Percentiles rank a stretch among this genome's conserved stretches.
phyloP scores from a whole-genome alignment of 768 basidiomycete species.

The Ephemerocybe angulata region DNA sequence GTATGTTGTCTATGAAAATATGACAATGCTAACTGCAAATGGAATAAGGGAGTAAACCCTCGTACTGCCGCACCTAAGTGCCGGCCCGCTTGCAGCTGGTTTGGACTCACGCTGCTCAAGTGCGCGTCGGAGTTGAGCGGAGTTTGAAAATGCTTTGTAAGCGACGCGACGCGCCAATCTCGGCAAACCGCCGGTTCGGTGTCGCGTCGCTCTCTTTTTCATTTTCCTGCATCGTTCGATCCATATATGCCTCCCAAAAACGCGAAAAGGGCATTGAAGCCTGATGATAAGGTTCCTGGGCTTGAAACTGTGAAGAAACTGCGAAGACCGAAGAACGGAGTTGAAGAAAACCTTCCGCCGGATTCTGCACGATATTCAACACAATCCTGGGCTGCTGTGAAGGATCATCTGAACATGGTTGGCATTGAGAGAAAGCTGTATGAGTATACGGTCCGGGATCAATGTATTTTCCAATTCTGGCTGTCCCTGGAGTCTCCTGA shows the following conservation, averaged over 20 bases:
- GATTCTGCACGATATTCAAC: not conserved
- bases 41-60: not conserved
- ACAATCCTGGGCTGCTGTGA: not conserved
- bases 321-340: not conserved
- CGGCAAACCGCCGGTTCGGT: too few species aligned
- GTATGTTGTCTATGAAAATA: not conserved
- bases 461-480: slow-evolving; percentile 1
- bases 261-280: not conserved
- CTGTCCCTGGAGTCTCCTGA: not conserved
- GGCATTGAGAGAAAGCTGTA: not conserved
- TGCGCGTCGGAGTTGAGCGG: too few species aligned
- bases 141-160: too few species aligned
- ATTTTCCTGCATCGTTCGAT: not conserved
- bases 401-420: not conserved
- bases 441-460: not conserved
- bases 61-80: too few species aligned
- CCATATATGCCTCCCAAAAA: not conserved
- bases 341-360: not conserved
- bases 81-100: too few species aligned
- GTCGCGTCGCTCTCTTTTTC: too few species aligned
- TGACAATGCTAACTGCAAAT: not conserved
- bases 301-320: not conserved
- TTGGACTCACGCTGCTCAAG: not conserved
- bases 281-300: not conserved
- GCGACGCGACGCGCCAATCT: too few species aligned